Base-by-base conservation (phyloP, 106 monocot genomes). In the Dioscorea zingiberensis region DNA sequence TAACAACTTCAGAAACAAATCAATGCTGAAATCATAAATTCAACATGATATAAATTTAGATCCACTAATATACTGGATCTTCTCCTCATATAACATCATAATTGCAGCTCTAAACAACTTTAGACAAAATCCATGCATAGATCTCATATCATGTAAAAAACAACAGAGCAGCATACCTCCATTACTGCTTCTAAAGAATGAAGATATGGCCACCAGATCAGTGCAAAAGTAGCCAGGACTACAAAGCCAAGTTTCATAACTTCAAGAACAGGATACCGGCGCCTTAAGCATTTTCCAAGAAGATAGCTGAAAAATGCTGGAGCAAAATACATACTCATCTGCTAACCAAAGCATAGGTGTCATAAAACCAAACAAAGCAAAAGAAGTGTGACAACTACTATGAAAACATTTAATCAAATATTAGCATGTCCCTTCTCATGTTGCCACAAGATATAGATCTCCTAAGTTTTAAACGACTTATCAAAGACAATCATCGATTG, bases 171-270 rank as follows among this genome's bases (percentile, higher is more conserved):
- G 14, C n/a, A 28, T 74, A 87, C 95, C 88, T 92, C 76, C n/a
- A 75, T 64, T 14, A 78, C 45, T 72, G 88, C 77, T 48, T 98
- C 73, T 12, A 74, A 21, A 56, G 97, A 98, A 81, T 86, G 60
- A 13, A 98, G n/a, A 78, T 92, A 98, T 30, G 97, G 97, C 84
- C 81, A 89, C 97, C 97, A 98, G 8, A 98, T 61, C 64, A 92
- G 14, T 27, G 77, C 60, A 82, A 92, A 98, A 53, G 92, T 98
- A 67, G 64, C 86, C 47, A 98, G 38, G 26, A 98, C 97, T 10
- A 80, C 80, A 25, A 78, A 22, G 25, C 88, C 92, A 27, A 98
- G 77, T 74, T 86, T 91, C 63, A 78, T 60, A 24, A 92, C 77
- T 28, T 88, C 79, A 78, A 89, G 15, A 74, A 92, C 48, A 45